These are phyloP conservation scores for Kodamaea plutei DNA, from an alignment of 1,139 yeast genomes.

Conservation along the genomic window DNA sequence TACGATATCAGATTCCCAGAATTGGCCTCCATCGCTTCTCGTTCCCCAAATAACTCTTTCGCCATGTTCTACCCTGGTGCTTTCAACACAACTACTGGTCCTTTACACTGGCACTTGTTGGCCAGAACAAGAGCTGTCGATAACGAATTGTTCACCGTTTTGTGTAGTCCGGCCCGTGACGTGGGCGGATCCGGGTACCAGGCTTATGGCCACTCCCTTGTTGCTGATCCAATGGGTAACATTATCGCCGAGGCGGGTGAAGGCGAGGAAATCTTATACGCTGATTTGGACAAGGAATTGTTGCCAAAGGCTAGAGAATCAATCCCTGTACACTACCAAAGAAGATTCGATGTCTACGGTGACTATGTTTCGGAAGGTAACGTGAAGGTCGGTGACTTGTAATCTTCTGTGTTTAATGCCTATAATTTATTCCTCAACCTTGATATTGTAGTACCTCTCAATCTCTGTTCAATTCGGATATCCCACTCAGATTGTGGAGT, in stretches of 20 bases:
- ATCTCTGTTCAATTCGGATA: too few relatives aligned
- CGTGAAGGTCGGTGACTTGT: conserved; percentile 38
- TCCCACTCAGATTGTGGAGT: too few relatives aligned
- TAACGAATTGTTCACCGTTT: conserved; percentile 72
- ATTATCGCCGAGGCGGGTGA: conserved; percentile 81
- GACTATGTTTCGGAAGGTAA: conserved; percentile 52
- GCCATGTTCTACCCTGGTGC: conserved; percentile 96
- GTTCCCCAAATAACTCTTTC: conserved; percentile 65
- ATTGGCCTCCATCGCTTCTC: conserved; percentile 74
- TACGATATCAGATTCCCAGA: conserved; percentile 93
- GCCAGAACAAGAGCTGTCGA: conserved; percentile 88
- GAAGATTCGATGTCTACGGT: conserved; percentile 81
- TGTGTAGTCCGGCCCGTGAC: conserved; percentile 90
- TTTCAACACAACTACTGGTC: conserved; percentile 93
- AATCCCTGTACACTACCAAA: conserved; percentile 75
- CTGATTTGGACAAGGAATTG: conserved; percentile 66
- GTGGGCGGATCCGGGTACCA: conserved; percentile 64
- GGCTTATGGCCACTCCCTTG: conserved; percentile 89
- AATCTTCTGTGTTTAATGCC: conserved; percentile 4
- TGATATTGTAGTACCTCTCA: too few relatives aligned
- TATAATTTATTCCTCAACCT: neutral
- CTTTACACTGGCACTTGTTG: conserved; percentile 86
- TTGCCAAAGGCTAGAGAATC: conserved; percentile 61
- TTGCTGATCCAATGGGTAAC: conserved; percentile 82
- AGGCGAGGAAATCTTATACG: conserved; percentile 75